Conservation (phyloP, 1,139 yeast genomes). For the Candida gigantensis region DNA sequence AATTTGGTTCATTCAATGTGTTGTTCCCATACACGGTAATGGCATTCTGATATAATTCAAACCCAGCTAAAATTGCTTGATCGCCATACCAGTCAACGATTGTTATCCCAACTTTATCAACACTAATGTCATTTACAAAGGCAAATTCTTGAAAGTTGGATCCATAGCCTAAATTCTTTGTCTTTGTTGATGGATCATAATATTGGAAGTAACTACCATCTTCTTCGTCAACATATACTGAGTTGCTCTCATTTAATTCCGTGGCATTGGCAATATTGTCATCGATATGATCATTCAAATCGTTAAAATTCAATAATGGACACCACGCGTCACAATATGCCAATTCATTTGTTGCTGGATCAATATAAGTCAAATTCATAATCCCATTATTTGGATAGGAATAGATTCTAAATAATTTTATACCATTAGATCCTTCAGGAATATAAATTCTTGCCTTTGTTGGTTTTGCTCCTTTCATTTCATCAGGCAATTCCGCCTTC, state of each 20-base stretch:
- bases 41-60: conserved; percentile 69
- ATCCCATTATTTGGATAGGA: conserved; percentile 85
- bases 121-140: conserved; percentile 69
- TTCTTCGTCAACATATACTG: conserved; percentile 30
- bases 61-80: conserved; percentile 68
- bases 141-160: conserved; percentile 73
- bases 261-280: conserved; percentile 21
- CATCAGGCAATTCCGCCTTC: conserved; percentile 60
- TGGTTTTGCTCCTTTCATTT: conserved; percentile 57
- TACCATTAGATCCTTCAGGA: conserved; percentile 54
- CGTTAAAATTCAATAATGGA: conserved; percentile 50
- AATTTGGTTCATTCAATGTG: conserved; percentile 66
- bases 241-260: conserved; percentile 24
- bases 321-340: conserved; percentile 85
- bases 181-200: conserved; percentile 40
- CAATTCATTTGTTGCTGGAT: conserved; percentile 61
- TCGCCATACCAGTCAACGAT: conserved; percentile 70
- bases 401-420: conserved; percentile 68
- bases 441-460: conserved; percentile 75
- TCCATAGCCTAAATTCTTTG: conserved; percentile 51
- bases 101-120: conserved; percentile 63
- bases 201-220: conserved; percentile 41
- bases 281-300: conserved; percentile 27
- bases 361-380: conserved; percentile 85
- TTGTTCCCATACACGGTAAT: conserved; percentile 71